These are phyloP conservation scores for Saturnispora sanitii DNA, from an alignment of 805 yeast species.

Conservation along the genomic window DNA sequence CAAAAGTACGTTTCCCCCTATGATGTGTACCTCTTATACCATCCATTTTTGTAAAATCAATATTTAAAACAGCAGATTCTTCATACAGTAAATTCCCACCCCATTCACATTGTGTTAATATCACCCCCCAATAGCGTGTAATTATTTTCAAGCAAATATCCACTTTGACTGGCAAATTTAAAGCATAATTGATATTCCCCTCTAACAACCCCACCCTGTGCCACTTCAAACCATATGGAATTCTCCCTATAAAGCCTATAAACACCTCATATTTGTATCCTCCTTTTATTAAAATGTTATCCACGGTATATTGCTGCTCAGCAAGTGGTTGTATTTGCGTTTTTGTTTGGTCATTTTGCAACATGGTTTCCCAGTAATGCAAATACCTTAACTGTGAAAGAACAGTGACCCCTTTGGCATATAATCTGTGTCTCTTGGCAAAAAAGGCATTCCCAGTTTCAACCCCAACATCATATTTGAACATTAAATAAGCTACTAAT, in stretches of 20 bases:
- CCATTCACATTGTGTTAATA: no score
- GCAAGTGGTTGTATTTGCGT: background rate
- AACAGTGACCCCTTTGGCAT: slow-evolving; percentile 64
- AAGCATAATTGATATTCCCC: background rate
- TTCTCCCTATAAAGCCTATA: no score
- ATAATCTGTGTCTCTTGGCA: slow-evolving; percentile 40
- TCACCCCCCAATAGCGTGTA: background rate
- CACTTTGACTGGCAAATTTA: background rate
- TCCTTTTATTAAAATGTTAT: background rate
- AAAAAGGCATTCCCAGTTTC: slow-evolving; percentile 43
- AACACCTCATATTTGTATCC: no score
- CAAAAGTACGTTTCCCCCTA: background rate
- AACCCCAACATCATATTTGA: slow-evolving; percentile 27
- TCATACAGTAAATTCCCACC: background rate
- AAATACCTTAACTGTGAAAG: slow-evolving; percentile 60
- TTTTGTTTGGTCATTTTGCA: background rate
- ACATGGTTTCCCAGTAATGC: slow-evolving; percentile 33
- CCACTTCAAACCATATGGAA: background rate
- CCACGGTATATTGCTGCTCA: background rate
- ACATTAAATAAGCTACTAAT: slow-evolving; percentile 61
- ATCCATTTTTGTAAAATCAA: slow-evolving; percentile 1
- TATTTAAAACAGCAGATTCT: background rate
- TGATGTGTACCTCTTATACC: background rate
- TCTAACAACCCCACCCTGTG: background rate
- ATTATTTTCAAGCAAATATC: background rate